phyloP scores from a whole-genome alignment of 106 monocot species.

The Dendrobium nobile region DNA sequence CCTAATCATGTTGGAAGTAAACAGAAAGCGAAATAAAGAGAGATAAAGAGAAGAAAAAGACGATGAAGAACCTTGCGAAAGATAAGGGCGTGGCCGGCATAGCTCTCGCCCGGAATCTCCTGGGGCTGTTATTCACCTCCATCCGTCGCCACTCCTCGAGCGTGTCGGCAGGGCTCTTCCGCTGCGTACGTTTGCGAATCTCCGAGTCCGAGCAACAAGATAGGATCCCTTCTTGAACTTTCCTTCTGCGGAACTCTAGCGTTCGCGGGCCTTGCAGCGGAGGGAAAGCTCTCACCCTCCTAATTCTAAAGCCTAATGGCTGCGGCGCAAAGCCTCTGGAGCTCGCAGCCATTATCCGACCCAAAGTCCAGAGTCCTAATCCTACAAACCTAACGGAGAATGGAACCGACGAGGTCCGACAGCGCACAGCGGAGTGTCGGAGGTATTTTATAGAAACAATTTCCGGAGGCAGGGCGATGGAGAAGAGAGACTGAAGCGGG shows the following conservation, averaged over 20 bases:
- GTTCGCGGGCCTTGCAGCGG: not conserved
- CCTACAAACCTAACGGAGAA: not conserved
- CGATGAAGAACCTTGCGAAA: slow-evolving; percentile 23
- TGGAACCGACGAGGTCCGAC: not conserved
- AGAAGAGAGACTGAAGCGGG: not conserved
- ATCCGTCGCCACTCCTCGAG: slow-evolving; percentile 22
- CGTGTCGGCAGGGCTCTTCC: slow-evolving; percentile 11
- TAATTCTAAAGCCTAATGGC: slow-evolving; percentile 10
- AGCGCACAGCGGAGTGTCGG: not conserved
- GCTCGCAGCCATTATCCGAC: slow-evolving; percentile 35
- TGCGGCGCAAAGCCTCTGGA: slow-evolving; percentile 29
- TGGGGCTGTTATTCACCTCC: slow-evolving; percentile 16
- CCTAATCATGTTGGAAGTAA: not conserved
- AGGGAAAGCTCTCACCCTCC: not conserved
- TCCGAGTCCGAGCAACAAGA: slow-evolving; percentile 24
- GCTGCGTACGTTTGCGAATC: not conserved
- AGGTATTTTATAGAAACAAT: not conserved
- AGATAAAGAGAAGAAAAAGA: not conserved
- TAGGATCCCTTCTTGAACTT: slow-evolving; percentile 6
- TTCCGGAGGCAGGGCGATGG: not conserved
- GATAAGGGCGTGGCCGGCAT: slow-evolving; percentile 32
- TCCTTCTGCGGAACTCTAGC: slow-evolving; percentile 7
- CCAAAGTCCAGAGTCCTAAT: not conserved
- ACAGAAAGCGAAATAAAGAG: not conserved
- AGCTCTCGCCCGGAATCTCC: slow-evolving; percentile 24